Conservation (phyloP, 768 basidiomycete species). For the Nidula microcarpa region DNA sequence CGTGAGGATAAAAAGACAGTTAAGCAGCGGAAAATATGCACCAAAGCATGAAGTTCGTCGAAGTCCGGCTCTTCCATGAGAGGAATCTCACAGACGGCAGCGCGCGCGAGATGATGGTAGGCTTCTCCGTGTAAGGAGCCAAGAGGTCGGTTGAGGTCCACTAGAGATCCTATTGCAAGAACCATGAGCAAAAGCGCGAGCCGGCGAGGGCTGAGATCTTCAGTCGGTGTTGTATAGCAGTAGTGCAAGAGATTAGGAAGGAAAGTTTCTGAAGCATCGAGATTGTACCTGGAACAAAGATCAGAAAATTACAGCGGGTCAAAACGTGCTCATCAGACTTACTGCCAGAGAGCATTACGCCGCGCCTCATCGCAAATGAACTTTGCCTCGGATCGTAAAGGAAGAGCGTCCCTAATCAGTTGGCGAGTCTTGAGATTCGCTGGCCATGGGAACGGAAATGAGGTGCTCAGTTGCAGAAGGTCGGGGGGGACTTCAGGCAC, state of each 20-base stretch:
- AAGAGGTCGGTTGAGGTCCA: constrained; percentile 55
- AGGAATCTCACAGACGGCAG: constrained; percentile 68
- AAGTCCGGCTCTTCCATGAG: constrained; percentile 75
- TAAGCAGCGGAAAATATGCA: constrained; percentile 18
- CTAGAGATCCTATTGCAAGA: constrained; percentile 67
- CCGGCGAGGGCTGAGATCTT: constrained; percentile 61
- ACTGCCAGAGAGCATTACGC: constrained; percentile 74
- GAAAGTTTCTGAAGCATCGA: constrained; percentile 69
- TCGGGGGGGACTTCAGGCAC: constrained; percentile 41
- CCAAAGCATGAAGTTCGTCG: constrained; percentile 66
- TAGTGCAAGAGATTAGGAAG: constrained; percentile 67
- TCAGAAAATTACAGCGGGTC: constrained; percentile 5
- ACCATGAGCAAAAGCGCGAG: constrained; percentile 69
- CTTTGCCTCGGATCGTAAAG: constrained; percentile 54
- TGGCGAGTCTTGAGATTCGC: constrained; percentile 61
- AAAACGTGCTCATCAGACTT: constrained; percentile 22
- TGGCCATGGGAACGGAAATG: constrained; percentile 70
- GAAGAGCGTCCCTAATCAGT: constrained; percentile 61
- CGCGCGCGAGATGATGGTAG: constrained; percentile 64
- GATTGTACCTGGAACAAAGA: constrained; percentile 47
- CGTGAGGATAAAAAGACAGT: not conserved
- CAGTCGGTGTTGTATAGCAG: constrained; percentile 58
- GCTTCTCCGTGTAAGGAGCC: constrained; percentile 60
- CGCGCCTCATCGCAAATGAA: constrained; percentile 62
- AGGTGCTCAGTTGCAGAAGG: constrained; percentile 57